Evolutionary conservation across 2,329 filamentous ascomycete species (phyloP).

Genomic region (Biscogniauxia sp.): DNA sequence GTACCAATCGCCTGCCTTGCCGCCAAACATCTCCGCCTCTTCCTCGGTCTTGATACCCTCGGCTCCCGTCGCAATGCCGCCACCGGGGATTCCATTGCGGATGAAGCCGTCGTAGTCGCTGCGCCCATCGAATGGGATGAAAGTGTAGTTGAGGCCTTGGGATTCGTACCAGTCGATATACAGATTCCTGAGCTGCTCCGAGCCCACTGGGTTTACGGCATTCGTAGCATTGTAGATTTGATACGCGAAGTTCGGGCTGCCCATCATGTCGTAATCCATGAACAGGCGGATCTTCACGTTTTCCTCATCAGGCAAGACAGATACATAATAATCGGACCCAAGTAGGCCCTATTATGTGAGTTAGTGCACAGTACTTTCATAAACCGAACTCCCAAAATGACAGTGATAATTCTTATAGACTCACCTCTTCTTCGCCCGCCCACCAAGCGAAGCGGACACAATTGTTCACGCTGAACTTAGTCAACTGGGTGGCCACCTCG

Average conservation of each 20-base stretch:
- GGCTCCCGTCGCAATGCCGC: conserved; percentile 68
- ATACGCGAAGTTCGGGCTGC: conserved; percentile 63
- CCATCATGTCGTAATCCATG: conserved; percentile 71
- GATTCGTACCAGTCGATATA: conserved; percentile 66
- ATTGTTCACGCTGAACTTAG: conserved; percentile 59
- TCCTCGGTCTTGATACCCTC: conserved; percentile 54
- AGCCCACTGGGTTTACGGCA: conserved; percentile 66
- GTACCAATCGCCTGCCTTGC: conserved; percentile 50
- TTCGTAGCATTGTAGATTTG: conserved; percentile 73
- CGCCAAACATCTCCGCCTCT: conserved; percentile 52
- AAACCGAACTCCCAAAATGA: no score
- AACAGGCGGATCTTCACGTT: conserved; percentile 63
- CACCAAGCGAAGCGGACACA: conserved; percentile 68
- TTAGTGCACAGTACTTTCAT: not conserved
- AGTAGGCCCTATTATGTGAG: conserved; percentile 40
- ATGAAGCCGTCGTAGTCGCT: conserved; percentile 66
- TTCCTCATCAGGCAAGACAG: conserved; percentile 52
- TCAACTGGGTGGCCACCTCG: conserved; percentile 59
- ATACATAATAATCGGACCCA: conserved; percentile 61
- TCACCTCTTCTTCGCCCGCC: conserved; percentile 62
- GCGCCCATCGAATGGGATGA: conserved; percentile 74
- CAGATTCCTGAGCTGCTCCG: conserved; percentile 64
- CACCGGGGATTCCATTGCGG: conserved; percentile 46
- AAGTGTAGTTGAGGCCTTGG: conserved; percentile 63
- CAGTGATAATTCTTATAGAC: no score